Base-by-base conservation (phyloP, 2,329 filamentous ascomycete species). In the Claviceps pazoutovae region DNA sequence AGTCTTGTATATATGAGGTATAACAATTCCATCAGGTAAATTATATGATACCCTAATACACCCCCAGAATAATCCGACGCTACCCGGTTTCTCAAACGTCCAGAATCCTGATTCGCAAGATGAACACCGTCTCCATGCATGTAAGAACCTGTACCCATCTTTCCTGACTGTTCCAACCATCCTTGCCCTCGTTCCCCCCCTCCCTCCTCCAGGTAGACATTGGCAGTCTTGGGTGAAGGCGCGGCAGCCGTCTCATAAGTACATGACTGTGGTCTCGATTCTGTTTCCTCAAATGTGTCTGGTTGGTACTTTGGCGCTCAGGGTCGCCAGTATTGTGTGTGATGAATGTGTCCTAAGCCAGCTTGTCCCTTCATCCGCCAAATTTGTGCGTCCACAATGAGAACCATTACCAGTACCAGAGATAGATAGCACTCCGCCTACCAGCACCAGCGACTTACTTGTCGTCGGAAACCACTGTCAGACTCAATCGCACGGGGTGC, bases 401-500 rank as follows among this genome's bases (percentile, higher is more conserved):
- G 9, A 34, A 9, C 9, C 30, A 11, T 34, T 4, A 11, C 30
- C 30, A 34, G 3, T 34, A 34, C 30, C 30, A 34, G 30, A 3
- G 9, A 34, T 34, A 34, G 30, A 34, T 34, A 34, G 30, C 9
- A 34, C 9, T 34, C 30, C 30, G 9, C 30, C 30, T 34, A 9
- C 9, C 30, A 34, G 30, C 30, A 34, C 30, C 30, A 14, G 13
- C 19, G 9, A 38, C 19, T 39, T 4, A 14, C n/a, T 39, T 26
- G 5, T 39, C 16, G 26, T 11, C 9, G 13, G 2, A 9, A n/a
- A 26, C 7, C 4, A 14, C 36, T 45, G 13, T 17, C 14, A n/a
- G 13, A 26, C 37, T 54, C 21, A 43, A 46, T 64, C 64, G 46
- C 66, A 68, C 4, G 71, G 69, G 23, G 73, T 75, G 48, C 74